Evolutionary conservation across 768 basidiomycete genomes (phyloP).

Genomic region (Porphyrellus cyaneotinctus): DNA sequence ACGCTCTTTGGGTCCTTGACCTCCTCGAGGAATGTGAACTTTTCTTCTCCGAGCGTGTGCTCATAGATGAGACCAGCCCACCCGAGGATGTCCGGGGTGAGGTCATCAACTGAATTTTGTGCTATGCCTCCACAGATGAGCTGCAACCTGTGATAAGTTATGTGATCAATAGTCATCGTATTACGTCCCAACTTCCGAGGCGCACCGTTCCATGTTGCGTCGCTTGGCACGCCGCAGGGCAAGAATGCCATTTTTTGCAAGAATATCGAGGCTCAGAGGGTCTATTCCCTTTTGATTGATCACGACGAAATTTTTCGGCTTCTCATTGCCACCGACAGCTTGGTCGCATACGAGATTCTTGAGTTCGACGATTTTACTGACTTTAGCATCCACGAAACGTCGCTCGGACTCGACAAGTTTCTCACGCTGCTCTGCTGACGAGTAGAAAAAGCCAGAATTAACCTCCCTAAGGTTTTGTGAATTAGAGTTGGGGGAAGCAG

Average conservation of each 20-base stretch:
- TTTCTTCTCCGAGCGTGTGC: slow-evolving; percentile 98
- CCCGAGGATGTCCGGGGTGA: slow-evolving; percentile 85
- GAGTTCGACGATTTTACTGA: slow-evolving; percentile 93
- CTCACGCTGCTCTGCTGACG: slow-evolving; percentile 95
- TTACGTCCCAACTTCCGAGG: slow-evolving; percentile 26
- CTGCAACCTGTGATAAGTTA: slow-evolving; percentile 59
- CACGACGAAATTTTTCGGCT: slow-evolving; percentile 83
- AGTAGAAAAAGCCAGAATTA: slow-evolving; percentile 99
- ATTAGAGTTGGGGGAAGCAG: slow-evolving; percentile 15
- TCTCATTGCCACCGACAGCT: slow-evolving; percentile 76
- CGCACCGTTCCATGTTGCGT: slow-evolving; percentile 95
- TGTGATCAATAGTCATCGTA: slow-evolving; percentile 16
- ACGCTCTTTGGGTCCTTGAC: slow-evolving; percentile 94
- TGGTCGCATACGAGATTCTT: slow-evolving; percentile 97
- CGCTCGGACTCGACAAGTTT: slow-evolving; percentile 98
- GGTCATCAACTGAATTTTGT: slow-evolving; percentile 97
- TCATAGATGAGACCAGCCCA: slow-evolving; percentile 99
- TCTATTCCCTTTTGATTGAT: slow-evolving; percentile 99
- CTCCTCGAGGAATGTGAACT: slow-evolving; percentile 96
- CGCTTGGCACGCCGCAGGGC: slow-evolving; percentile 94
- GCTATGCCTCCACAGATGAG: slow-evolving; percentile 92
- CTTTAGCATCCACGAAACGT: slow-evolving; percentile 87
- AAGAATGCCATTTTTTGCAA: slow-evolving; percentile 95
- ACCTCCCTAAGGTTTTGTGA: slow-evolving; percentile 67
- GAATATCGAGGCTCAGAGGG: slow-evolving; percentile 90